Base-by-base conservation (phyloP, 2,329 filamentous ascomycete genomes). In the Aspergillus fischeri region DNA sequence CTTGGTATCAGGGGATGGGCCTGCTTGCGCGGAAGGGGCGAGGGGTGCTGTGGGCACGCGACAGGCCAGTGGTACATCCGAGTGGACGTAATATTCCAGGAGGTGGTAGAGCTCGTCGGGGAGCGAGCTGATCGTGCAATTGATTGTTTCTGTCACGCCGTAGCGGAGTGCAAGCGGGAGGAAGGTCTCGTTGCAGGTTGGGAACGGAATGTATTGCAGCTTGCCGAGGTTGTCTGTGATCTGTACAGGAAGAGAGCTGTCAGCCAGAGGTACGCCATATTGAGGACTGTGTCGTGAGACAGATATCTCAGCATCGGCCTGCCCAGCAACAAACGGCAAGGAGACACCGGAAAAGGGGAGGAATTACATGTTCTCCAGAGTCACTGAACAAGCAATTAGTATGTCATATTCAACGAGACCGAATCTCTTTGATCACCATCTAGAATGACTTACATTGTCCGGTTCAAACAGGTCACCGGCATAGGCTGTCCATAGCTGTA, bases 121-220 rank as follows among this genome's bases (percentile, higher is more conserved):
- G 9, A 82, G 77, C 29, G 75, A 73, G 56, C 76, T 73, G 58
- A 82, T 79, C 49, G 83, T 79, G 66, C 79, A 80, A 47, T 76
- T 80, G 60, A 85, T 76, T 49, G 96, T 92, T 73, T 77, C 73
- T 48, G 75, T 74, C 64, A 89, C 77, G 72, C 92, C 92, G 78
- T 96, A 97, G 73, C 85, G 83, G 72, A 99, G 87, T 68, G 94
- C 86, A 67, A 99, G 86, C 0, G 92, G 88, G 51, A 84, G 83
- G 47, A 81, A 81, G 11, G 94, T 97, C 76, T 97, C 94, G 75
- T 92, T 90, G 83, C 94, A 97, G 35, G 83, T 81, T 25, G 90
- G 90, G 75, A 97, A 97, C 42, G 93, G 91, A 48, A 94, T 87
- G 82, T 94, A 97, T 82, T 96, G 84, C 56, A 97, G 85, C 73